Evolutionary conservation across 805 yeast genomes (phyloP), one percentile per base, ranked within the genome.

Genomic region (Kluyveromyces dobzhanskii): DNA sequence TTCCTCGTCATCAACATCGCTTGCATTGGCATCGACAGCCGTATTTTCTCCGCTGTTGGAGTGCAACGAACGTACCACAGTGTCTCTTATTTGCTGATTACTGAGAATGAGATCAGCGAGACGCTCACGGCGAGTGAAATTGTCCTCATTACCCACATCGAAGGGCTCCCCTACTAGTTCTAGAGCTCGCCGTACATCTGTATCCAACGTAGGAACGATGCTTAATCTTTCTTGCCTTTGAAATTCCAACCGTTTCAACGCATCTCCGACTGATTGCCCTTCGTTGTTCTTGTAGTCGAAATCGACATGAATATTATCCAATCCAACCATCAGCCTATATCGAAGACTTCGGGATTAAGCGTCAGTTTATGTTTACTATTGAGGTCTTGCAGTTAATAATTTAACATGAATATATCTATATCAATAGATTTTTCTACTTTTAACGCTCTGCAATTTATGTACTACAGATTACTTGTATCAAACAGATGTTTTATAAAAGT

Each of bases 181-280:
- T 32, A 86, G 65, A 30, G 58, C 53, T 10, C 42, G 46, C 33
- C 73, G 66, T 6, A 86, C 92, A 6, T 76, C 78, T 0, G 60
- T 73, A 49, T 85, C 94, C 18, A 69, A 64, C 0, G 85, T 77
- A 9, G 94, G 92, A 0, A 80, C 67, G 19, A 61, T 41, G 11
- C 53, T 32, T 13, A 54, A 30, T 32, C 53, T 53, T 14, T 51
- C 50, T 30, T 44, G 41, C 26, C 58, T 47, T 36, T 53, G 58
- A n/a, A 49, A 46, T 37, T 58, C 61, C 23, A 59, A 35, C 19
- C 46, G 40, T 17, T 44, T 47, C 17, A 64, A 38, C 16, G 47
- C 52, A 7, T 55, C 59, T 3, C 51, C 53, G 1, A 57, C 61
- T 17, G 49, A 44, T 10, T 51, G 53, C 3, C 59, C 56, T 4